Conservation (phyloP, 306 rosid species). For the Corylus heterophylla region DNA sequence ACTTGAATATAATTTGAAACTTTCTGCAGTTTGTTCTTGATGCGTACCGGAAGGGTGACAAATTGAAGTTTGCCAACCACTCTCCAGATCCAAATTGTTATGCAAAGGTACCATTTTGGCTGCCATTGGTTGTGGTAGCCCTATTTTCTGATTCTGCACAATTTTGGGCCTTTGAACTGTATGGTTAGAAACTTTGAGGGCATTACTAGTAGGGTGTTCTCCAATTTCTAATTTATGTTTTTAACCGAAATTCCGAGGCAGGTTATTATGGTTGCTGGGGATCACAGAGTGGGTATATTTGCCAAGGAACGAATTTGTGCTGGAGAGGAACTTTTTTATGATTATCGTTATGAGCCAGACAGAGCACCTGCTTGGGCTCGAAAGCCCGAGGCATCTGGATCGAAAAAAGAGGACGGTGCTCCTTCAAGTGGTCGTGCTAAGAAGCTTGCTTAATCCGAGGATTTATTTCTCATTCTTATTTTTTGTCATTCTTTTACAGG, state of each 20-base stretch:
- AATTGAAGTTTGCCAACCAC: conserved; percentile 96
- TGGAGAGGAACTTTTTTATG: conserved; percentile 98
- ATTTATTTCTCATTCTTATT: conserved; percentile 31
- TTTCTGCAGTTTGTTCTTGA: conserved; percentile 91
- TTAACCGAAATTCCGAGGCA: conserved; percentile 32
- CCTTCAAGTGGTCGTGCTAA: conserved; percentile 96
- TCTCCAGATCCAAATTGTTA: conserved; percentile 98
- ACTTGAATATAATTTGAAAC: conserved; percentile 4
- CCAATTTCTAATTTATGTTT: conserved; percentile 1
- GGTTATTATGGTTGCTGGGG: conserved; percentile 99
- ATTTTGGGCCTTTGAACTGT: neutral
- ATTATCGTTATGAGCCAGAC: conserved; percentile 94
- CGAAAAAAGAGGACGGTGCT: conserved; percentile 83
- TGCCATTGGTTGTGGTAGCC: neutral
- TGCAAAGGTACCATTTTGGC: conserved; percentile 65
- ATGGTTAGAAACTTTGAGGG: neutral
- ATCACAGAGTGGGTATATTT: conserved; percentile 97
- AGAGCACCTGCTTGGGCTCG: conserved; percentile 99
- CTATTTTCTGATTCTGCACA: conserved; percentile 1
- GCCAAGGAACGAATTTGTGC: conserved; percentile 93
- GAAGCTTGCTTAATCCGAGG: conserved; percentile 71
- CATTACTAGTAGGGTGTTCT: conserved; percentile 8
- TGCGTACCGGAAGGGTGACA: conserved; percentile 96
- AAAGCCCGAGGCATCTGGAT: conserved; percentile 85
- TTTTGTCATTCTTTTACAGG: conserved; percentile 63